phyloP scores from a whole-genome alignment of 2,329 filamentous ascomycete species.

The Diplocarpon mali region DNA sequence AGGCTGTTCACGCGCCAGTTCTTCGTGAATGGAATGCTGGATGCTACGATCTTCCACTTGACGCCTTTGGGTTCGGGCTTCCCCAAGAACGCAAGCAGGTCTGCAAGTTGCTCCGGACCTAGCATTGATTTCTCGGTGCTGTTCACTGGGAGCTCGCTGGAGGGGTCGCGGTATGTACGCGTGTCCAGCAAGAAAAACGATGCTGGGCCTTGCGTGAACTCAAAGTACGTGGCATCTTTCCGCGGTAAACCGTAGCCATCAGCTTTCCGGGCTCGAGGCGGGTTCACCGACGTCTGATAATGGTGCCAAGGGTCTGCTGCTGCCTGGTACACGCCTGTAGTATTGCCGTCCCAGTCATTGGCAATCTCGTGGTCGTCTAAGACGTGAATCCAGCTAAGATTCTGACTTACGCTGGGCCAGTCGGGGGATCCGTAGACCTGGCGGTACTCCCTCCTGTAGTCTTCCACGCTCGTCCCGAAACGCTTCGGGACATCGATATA shows the following conservation, averaged over 20 bases:
- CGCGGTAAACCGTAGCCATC: slow-evolving; percentile 30
- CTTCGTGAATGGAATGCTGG: slow-evolving; percentile 89
- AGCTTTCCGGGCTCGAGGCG: slow-evolving; percentile 51
- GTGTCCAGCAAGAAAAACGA: slow-evolving; percentile 95
- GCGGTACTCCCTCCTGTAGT: slow-evolving; percentile 85
- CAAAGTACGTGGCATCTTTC: slow-evolving; percentile 67
- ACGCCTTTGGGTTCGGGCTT: slow-evolving; percentile 65
- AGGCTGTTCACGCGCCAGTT: slow-evolving; percentile 85
- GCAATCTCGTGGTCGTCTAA: slow-evolving; percentile 94
- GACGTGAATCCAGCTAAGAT: slow-evolving; percentile 95
- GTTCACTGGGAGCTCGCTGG: slow-evolving; percentile 47
- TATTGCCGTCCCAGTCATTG: slow-evolving; percentile 81
- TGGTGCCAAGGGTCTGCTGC: slow-evolving; percentile 55
- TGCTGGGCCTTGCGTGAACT: slow-evolving; percentile 80
- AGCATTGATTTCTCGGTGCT: slow-evolving; percentile 74
- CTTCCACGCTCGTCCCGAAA: slow-evolving; percentile 58
- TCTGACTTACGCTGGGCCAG: slow-evolving; percentile 64
- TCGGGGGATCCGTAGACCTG: slow-evolving; percentile 94
- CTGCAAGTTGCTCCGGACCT: slow-evolving; percentile 64
- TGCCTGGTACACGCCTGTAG: slow-evolving; percentile 58
- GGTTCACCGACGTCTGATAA: slow-evolving; percentile 80
- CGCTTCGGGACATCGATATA: slow-evolving; percentile 80
- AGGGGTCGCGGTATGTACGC: slow-evolving; percentile 67
- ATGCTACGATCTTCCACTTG: slow-evolving; percentile 87
- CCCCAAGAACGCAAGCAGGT: slow-evolving; percentile 67